Conservation (phyloP, 2,329 filamentous ascomycete genomes). For the Colletotrichum sp. region DNA sequence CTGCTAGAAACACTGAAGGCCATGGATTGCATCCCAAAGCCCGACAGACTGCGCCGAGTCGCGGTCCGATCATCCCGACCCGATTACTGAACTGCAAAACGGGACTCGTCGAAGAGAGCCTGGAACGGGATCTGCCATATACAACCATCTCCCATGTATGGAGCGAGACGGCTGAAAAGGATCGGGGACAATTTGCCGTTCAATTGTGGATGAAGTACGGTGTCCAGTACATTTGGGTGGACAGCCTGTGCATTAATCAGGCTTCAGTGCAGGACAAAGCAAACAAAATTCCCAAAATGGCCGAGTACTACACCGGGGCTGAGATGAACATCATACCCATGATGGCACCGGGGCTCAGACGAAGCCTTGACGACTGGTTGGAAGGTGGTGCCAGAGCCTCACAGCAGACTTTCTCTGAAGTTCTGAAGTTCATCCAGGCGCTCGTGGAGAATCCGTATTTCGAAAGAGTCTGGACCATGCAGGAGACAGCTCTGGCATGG, state of each 20-base stretch:
- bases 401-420: neutral
- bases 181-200: neutral
- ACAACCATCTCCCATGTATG: neutral
- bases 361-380: neutral
- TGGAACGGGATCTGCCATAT: neutral
- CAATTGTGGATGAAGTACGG: neutral
- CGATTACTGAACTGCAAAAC: neutral
- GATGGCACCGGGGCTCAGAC: neutral
- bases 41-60: neutral
- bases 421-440: neutral
- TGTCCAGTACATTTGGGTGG: neutral
- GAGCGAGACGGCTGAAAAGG: neutral
- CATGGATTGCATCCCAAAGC: neutral
- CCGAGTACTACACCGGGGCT: neutral
- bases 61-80: accelerated
- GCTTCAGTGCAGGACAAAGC: neutral
- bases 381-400: neutral
- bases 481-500: neutral
- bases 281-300: neutral
- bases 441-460: neutral
- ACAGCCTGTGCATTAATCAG: neutral
- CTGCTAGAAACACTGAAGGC: neutral
- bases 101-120: neutral
- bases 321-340: neutral
- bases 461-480: neutral